phyloP scores from a whole-genome alignment of 345 rosid genomes.

The Rhodamnia rubescens region DNA sequence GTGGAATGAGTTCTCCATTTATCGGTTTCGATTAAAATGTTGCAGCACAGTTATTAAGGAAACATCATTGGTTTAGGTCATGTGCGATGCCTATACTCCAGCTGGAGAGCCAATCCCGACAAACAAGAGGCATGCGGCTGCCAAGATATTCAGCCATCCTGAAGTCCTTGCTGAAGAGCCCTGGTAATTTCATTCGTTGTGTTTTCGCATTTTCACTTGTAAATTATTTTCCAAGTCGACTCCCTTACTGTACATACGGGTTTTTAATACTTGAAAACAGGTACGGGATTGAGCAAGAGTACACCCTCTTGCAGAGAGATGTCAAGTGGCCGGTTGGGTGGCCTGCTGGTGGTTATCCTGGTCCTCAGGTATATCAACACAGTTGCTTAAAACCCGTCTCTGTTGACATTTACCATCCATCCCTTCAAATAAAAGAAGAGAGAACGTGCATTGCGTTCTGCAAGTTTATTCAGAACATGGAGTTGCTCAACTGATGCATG shows the following conservation, averaged over 20 bases:
- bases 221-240: neutral
- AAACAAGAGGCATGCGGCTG: slow-evolving; percentile 67
- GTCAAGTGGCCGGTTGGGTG: slow-evolving; percentile 93
- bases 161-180: slow-evolving; percentile 59
- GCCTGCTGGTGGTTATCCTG: slow-evolving; percentile 87
- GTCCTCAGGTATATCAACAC: slow-evolving; percentile 52
- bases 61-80: slow-evolving; percentile 36
- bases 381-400: neutral
- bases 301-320: slow-evolving; percentile 76
- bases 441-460: neutral
- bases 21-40: neutral
- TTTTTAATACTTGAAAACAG: slow-evolving; percentile 10
- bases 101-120: slow-evolving; percentile 84
- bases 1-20: neutral
- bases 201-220: neutral
- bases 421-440: neutral
- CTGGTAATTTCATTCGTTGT: slow-evolving; percentile 22
- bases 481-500: neutral
- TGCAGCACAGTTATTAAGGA: neutral
- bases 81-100: slow-evolving; percentile 90
- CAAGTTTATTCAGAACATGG: neutral
- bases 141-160: slow-evolving; percentile 62
- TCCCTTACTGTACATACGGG: neutral
- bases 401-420: neutral
- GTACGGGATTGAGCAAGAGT: slow-evolving; percentile 85